phyloP scores from a whole-genome alignment of 2,329 filamentous ascomycete species.

The Boeremia lycopersici region DNA sequence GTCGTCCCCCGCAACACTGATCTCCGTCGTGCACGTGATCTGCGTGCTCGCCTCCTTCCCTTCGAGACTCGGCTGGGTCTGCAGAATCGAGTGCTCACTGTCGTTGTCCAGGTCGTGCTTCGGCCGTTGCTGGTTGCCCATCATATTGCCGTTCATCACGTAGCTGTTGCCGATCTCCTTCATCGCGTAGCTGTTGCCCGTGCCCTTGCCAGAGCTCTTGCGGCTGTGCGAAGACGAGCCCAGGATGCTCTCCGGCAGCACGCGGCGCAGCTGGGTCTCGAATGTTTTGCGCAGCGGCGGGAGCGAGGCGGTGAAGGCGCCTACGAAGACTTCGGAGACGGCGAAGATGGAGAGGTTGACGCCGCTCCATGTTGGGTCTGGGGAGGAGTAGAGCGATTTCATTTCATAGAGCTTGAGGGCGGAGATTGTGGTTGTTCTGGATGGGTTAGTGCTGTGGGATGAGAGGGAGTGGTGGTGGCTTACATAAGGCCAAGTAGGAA shows the following conservation, averaged over 20 bases:
- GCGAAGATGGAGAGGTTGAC: slow-evolving; percentile 35
- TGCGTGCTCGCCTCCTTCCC: slow-evolving; percentile 2
- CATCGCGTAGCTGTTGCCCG: slow-evolving; percentile 26
- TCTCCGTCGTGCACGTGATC: slow-evolving; percentile 12
- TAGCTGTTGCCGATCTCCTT: slow-evolving; percentile 18
- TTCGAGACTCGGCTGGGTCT: slow-evolving; percentile 1
- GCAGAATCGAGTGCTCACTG: slow-evolving; percentile 7
- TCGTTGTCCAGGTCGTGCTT: slow-evolving; percentile 14
- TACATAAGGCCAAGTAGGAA: slow-evolving; percentile 36
- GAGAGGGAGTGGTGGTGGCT: neutral
- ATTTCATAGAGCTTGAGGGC: slow-evolving; percentile 36
- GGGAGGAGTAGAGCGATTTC: slow-evolving; percentile 25
- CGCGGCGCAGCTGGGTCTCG: slow-evolving; percentile 25
- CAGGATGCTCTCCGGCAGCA: slow-evolving; percentile 26
- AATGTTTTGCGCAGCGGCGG: slow-evolving; percentile 36
- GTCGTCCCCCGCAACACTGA: slow-evolving; percentile 7
- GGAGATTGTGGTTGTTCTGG: slow-evolving; percentile 34
- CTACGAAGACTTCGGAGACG: slow-evolving; percentile 33
- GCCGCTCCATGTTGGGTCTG: slow-evolving; percentile 29
- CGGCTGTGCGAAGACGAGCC: slow-evolving; percentile 14
- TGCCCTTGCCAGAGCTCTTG: slow-evolving; percentile 11
- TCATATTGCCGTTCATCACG: slow-evolving; percentile 6
- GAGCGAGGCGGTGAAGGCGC: slow-evolving; percentile 34
- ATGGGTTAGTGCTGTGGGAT: neutral
- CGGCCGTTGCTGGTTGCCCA: neutral